A percentile compares a stretch with the other conserved stretches of the same genome.
These are phyloP conservation scores for Pythium rhizo-oryzae DNA, from an alignment of 352 stramenopile species.

Conservation along the genomic window DNA sequence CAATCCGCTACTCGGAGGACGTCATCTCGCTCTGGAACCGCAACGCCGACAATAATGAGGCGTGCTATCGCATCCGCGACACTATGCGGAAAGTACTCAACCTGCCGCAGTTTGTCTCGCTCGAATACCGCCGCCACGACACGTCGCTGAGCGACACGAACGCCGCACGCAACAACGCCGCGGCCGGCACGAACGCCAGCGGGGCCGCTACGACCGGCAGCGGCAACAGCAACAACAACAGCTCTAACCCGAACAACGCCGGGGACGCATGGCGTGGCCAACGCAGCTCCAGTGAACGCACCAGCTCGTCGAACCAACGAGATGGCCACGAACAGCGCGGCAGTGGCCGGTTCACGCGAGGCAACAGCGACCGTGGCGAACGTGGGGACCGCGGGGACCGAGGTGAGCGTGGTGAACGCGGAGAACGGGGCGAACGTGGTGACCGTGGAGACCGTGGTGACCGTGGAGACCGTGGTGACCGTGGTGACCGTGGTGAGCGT, in stretches of 20 bases:
- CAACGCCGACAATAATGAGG: slow-evolving; percentile 92
- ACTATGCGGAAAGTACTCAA: slow-evolving; percentile 91
- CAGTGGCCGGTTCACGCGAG: slow-evolving; percentile 41
- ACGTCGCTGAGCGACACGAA: slow-evolving; percentile 83
- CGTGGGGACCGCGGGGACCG: slow-evolving; percentile 9
- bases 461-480: not conserved
- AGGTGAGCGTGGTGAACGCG: slow-evolving; percentile 1
- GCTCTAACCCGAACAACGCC: not conserved
- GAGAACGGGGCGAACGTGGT: slow-evolving; percentile 19
- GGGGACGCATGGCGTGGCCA: slow-evolving; percentile 22
- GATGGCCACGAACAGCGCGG: slow-evolving; percentile 21
- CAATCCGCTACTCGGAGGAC: slow-evolving; percentile 92
- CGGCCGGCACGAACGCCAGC: slow-evolving; percentile 31
- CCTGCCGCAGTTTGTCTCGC: slow-evolving; percentile 88
- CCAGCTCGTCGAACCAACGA: slow-evolving; percentile 20
- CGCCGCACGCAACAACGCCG: slow-evolving; percentile 65
- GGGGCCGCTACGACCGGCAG: slow-evolving; percentile 17
- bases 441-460: slow-evolving; percentile 15
- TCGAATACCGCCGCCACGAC: slow-evolving; percentile 94
- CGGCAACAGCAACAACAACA: slow-evolving; percentile 23
- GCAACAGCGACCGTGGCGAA: slow-evolving; percentile 24
- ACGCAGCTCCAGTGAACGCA: slow-evolving; percentile 25
- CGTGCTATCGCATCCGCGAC: slow-evolving; percentile 85
- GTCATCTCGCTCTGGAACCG: slow-evolving; percentile 96
- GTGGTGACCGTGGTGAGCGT: not conserved